Conservation (phyloP, 441 rosid species). For the Corymbia calophylla region DNA sequence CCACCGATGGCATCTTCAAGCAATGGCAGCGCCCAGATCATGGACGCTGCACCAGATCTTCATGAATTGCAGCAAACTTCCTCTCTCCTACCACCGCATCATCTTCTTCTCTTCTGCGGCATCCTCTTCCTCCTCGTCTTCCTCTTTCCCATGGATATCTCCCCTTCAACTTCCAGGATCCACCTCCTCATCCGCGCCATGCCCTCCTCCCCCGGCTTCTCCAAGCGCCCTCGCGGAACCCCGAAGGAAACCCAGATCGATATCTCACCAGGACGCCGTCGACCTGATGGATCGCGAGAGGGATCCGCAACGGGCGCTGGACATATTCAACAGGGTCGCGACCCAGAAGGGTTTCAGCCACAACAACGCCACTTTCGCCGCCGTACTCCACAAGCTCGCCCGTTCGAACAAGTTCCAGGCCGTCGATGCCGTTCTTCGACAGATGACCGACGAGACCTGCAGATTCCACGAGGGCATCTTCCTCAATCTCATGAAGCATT, state of each 20-base stretch:
- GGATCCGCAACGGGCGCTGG: slow-evolving; percentile 62
- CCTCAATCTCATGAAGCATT: slow-evolving; percentile 72
- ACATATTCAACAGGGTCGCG: slow-evolving; percentile 57
- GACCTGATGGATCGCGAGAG: slow-evolving; percentile 56
- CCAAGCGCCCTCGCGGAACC: slow-evolving; percentile 7
- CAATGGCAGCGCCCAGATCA: background rate
- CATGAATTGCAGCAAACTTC: background rate
- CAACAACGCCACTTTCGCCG: slow-evolving; percentile 73
- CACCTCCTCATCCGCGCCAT: slow-evolving; percentile 5
- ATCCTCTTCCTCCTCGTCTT: slow-evolving; percentile 18
- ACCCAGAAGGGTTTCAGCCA: slow-evolving; percentile 72
- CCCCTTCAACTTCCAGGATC: slow-evolving; percentile 28
- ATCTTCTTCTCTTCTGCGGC: slow-evolving; percentile 29
- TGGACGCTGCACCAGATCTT: background rate
- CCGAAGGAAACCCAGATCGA: slow-evolving; percentile 34
- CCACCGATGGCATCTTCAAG: background rate
- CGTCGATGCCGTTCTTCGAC: slow-evolving; percentile 61
- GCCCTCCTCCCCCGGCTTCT: slow-evolving; percentile 26
- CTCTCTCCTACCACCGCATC: background rate
- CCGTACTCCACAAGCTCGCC: slow-evolving; percentile 59
- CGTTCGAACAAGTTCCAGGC: slow-evolving; percentile 66
- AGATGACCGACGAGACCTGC: slow-evolving; percentile 79
- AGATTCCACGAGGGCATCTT: slow-evolving; percentile 74
- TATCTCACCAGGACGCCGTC: slow-evolving; percentile 56
- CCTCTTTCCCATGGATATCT: slow-evolving; percentile 56